Percentiles rank a stretch among this genome's conserved stretches.
Evolutionary conservation across 257 asterid species (phyloP).

Genomic region (Mentha longifolia): DNA sequence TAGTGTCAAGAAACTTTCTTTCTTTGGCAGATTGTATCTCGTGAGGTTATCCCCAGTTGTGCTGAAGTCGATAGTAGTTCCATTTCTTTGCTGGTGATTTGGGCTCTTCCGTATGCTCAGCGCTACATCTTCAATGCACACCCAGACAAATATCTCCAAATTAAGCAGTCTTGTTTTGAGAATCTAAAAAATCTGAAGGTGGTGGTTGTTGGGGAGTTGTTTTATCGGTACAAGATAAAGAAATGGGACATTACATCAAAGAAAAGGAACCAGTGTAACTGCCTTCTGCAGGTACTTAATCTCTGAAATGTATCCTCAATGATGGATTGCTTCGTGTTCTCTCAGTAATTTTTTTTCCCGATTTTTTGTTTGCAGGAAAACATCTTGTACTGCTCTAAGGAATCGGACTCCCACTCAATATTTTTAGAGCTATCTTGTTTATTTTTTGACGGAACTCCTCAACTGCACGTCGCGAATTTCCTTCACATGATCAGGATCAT

Average conservation of each 20-base stretch:
- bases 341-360: slow-evolving; percentile 14
- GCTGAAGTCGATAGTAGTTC: slow-evolving; percentile 57
- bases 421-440: slow-evolving; percentile 78
- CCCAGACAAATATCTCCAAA: slow-evolving; percentile 60
- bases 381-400: slow-evolving; percentile 64
- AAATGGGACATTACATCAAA: slow-evolving; percentile 49
- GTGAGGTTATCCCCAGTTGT: slow-evolving; percentile 72
- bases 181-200: slow-evolving; percentile 55
- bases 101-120: slow-evolving; percentile 98
- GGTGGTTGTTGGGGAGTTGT: slow-evolving; percentile 72
- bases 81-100: slow-evolving; percentile 63
- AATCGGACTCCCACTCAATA: slow-evolving; percentile 69
- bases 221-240: slow-evolving; percentile 70
- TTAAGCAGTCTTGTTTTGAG: slow-evolving; percentile 65
- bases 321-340: not conserved
- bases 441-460: slow-evolving; percentile 57
- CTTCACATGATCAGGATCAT: slow-evolving; percentile 84
- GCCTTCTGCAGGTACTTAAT: slow-evolving; percentile 80
- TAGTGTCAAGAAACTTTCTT: slow-evolving; percentile 10
- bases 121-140: slow-evolving; percentile 65
- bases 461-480: slow-evolving; percentile 87
- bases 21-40: slow-evolving; percentile 72
- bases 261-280: slow-evolving; percentile 63
- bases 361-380: slow-evolving; percentile 54
- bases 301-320: not conserved